phyloP scores from a whole-genome alignment of 306 rosid genomes.

The Herpetospermum pedunculosum region DNA sequence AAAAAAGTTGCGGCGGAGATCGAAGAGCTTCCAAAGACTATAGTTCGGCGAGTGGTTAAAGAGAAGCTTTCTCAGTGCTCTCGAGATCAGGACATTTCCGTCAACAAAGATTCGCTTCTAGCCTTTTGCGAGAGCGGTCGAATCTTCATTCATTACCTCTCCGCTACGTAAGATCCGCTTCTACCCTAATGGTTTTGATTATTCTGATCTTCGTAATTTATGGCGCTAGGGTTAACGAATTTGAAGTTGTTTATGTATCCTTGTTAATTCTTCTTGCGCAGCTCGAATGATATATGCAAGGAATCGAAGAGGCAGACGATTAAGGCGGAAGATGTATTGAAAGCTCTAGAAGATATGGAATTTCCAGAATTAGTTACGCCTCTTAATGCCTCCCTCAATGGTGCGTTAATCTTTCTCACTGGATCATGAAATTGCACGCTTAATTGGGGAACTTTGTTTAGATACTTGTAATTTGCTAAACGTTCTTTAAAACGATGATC shows the following conservation, averaged over 20 bases:
- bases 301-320: constrained; percentile 87
- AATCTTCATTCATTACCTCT: constrained; percentile 85
- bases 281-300: constrained; percentile 88
- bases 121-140: constrained; percentile 86
- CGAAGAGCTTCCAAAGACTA: constrained; percentile 70
- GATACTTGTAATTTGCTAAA: not conserved
- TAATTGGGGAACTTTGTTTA: not conserved
- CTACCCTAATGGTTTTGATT: not conserved
- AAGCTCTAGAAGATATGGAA: constrained; percentile 84
- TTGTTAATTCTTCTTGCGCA: constrained; percentile 7
- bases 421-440: not conserved
- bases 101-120: constrained; percentile 63
- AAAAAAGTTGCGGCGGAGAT: constrained; percentile 34
- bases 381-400: constrained; percentile 63
- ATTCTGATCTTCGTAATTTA: not conserved
- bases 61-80: constrained; percentile 67
- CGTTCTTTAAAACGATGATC: not conserved
- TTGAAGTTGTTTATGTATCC: not conserved
- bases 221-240: not conserved
- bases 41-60: constrained; percentile 91
- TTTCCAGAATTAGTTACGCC: constrained; percentile 59
- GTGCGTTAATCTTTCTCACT: constrained; percentile 6
- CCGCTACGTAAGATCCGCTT: constrained; percentile 51
- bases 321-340: constrained; percentile 60
- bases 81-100: constrained; percentile 41